These are phyloP conservation scores for Aspergillus alliaceus DNA, from an alignment of 2,329 filamentous ascomycete genomes.

Conservation along the genomic window DNA sequence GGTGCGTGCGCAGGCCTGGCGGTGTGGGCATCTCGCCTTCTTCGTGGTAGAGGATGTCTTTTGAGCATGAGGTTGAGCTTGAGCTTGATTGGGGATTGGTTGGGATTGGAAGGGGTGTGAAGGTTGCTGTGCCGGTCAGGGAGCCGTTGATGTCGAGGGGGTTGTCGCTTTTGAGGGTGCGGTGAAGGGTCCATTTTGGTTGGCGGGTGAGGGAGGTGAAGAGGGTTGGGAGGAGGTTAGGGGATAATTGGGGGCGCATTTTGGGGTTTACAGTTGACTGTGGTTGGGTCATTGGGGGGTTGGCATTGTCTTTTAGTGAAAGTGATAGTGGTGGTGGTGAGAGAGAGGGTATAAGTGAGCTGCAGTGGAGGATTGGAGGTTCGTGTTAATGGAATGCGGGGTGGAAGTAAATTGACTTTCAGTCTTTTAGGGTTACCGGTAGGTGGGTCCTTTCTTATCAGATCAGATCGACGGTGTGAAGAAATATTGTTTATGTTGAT, in stretches of 20 bases:
- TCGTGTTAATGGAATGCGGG: neutral
- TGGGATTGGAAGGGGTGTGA: conserved; percentile 24
- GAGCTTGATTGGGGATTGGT: conserved; percentile 12
- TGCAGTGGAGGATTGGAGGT: too few species aligned
- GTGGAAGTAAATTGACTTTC: neutral
- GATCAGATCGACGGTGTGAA: neutral
- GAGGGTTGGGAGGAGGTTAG: neutral
- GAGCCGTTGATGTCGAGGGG: conserved; percentile 42
- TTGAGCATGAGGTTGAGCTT: too few species aligned
- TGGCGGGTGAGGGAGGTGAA: conserved; percentile 30
- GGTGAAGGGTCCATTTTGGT: conserved; percentile 36
- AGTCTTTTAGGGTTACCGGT: neutral
- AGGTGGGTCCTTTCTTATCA: neutral
- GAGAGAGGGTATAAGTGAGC: too few species aligned
- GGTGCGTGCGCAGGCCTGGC: neutral
- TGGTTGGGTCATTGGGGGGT: neutral
- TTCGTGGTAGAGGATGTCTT: conserved; percentile 43
- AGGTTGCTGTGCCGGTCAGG: conserved; percentile 41
- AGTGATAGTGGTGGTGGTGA: neutral
- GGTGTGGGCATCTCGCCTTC: conserved; percentile 41
- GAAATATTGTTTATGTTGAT: too few species aligned
- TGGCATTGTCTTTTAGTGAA: neutral
- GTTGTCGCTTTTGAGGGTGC: conserved; percentile 43
- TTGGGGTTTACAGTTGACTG: neutral
- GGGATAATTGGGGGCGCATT: neutral